Conservation (phyloP, 179 eudicot species). For the Pouteria campechiana region DNA sequence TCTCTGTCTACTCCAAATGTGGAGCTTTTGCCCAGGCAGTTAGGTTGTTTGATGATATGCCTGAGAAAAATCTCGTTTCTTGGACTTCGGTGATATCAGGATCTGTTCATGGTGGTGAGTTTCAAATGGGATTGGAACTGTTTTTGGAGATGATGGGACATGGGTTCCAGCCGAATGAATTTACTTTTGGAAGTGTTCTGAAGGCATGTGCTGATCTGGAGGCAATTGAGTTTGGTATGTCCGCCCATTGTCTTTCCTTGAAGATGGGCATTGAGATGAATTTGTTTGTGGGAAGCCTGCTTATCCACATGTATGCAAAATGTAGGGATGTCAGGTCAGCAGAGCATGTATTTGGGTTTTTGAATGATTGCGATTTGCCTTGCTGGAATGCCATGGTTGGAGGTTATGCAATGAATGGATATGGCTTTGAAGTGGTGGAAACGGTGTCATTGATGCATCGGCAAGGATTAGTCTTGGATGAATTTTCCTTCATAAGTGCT, state of each 20-base stretch:
- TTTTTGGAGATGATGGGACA: slow-evolving; percentile 9
- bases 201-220: slow-evolving; percentile 4
- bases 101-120: slow-evolving; percentile 6
- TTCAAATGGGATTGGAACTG: background rate
- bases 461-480: slow-evolving; percentile 10
- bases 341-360: slow-evolving; percentile 6
- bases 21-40: slow-evolving; percentile 1
- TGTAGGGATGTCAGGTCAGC: slow-evolving; percentile 4
- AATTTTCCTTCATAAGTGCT: slow-evolving; percentile 13
- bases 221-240: slow-evolving; percentile 4
- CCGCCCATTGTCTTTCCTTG: slow-evolving; percentile 6
- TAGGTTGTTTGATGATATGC: slow-evolving; percentile 14
- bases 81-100: slow-evolving; percentile 16
- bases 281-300: slow-evolving; percentile 8
- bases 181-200: slow-evolving; percentile 15
- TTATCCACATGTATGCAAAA: slow-evolving; percentile 13
- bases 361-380: slow-evolving; percentile 6
- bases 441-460: slow-evolving; percentile 8
- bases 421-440: slow-evolving; percentile 5
- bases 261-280: slow-evolving; percentile 17
- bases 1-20: slow-evolving; percentile 8
- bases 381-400: slow-evolving; percentile 27
- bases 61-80: slow-evolving; percentile 16
- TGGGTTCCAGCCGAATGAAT: slow-evolving; percentile 15
- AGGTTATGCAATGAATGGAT: slow-evolving; percentile 12